Evolutionary conservation across 495 filamentous ascomycete genomes (phyloP).

Genomic region (Pseudevernia furfuracea): DNA sequence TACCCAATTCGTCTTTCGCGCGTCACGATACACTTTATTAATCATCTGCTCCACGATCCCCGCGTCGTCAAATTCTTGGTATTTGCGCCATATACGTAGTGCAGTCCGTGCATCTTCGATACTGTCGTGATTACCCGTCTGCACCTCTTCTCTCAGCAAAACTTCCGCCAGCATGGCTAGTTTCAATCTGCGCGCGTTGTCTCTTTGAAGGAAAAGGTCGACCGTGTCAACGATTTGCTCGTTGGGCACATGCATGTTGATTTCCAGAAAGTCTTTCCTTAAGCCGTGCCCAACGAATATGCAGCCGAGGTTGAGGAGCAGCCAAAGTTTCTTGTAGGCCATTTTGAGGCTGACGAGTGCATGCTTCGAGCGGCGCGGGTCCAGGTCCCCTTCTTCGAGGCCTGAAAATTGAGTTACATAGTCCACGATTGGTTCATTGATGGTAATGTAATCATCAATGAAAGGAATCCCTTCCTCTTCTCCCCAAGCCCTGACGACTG

Average conservation of each 20-base stretch:
- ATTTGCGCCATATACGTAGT: slow-evolving; percentile 82
- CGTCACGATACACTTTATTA: slow-evolving; percentile 72
- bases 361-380: slow-evolving; percentile 62
- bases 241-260: slow-evolving; percentile 94
- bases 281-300: slow-evolving; percentile 90
- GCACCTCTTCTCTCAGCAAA: slow-evolving; percentile 84
- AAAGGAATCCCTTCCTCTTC: slow-evolving; percentile 72
- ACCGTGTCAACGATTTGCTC: slow-evolving; percentile 88
- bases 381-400: slow-evolving; percentile 76
- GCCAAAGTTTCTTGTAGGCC: slow-evolving; percentile 96
- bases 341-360: slow-evolving; percentile 79
- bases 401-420: slow-evolving; percentile 91
- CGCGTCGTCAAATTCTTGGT: slow-evolving; percentile 76
- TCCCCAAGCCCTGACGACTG: slow-evolving; percentile 73
- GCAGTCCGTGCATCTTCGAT: slow-evolving; percentile 92
- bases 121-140: slow-evolving; percentile 80
- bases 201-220: slow-evolving; percentile 66
- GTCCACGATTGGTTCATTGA: slow-evolving; percentile 86
- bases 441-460: slow-evolving; percentile 94
- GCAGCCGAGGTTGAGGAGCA: slow-evolving; percentile 88
- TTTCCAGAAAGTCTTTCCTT: slow-evolving; percentile 88
- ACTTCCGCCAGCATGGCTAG: slow-evolving; percentile 68
- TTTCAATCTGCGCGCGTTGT: slow-evolving; percentile 65
- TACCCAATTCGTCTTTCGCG: slow-evolving; percentile 61
- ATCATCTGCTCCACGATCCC: slow-evolving; percentile 74